Conservation (phyloP, 345 rosid species). For the Salix udensis region DNA sequence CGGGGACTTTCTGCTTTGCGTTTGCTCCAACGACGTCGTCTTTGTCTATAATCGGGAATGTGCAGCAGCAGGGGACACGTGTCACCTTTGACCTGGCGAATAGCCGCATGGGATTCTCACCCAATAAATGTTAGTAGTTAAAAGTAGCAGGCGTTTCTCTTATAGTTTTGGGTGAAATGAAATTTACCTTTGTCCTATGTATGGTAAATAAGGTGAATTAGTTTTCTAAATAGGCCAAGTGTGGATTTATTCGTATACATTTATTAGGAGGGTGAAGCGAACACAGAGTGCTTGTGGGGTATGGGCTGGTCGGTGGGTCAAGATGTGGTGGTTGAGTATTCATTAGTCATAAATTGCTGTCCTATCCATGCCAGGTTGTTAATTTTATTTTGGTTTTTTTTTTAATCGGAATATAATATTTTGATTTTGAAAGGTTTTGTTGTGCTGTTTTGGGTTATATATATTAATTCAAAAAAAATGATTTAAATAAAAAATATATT, state of each 20-base stretch:
- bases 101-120: slow-evolving; percentile 57
- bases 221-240: too few species aligned
- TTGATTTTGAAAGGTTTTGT: too few species aligned
- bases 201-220: not conserved
- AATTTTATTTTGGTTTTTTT: too few species aligned
- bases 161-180: too few species aligned
- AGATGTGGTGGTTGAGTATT: not conserved
- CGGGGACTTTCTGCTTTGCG: slow-evolving; percentile 85
- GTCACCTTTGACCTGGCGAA: slow-evolving; percentile 72
- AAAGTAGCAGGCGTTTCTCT: too few species aligned
- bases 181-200: not conserved
- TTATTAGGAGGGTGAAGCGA: not conserved
- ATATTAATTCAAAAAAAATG: too few species aligned
- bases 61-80: slow-evolving; percentile 95
- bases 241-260: not conserved
- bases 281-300: too few species aligned
- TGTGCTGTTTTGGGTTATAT: too few species aligned
- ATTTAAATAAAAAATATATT: too few species aligned
- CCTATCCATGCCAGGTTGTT: too few species aligned
- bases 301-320: not conserved
- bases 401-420: too few species aligned
- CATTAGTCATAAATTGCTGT: not conserved
- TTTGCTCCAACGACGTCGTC: slow-evolving; percentile 87
- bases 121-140: slow-evolving; percentile 48
- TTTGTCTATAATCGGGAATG: slow-evolving; percentile 85